These are phyloP conservation scores for Talinum fruticosum DNA, from an alignment of 148 eudicot species.

Conservation along the genomic window DNA sequence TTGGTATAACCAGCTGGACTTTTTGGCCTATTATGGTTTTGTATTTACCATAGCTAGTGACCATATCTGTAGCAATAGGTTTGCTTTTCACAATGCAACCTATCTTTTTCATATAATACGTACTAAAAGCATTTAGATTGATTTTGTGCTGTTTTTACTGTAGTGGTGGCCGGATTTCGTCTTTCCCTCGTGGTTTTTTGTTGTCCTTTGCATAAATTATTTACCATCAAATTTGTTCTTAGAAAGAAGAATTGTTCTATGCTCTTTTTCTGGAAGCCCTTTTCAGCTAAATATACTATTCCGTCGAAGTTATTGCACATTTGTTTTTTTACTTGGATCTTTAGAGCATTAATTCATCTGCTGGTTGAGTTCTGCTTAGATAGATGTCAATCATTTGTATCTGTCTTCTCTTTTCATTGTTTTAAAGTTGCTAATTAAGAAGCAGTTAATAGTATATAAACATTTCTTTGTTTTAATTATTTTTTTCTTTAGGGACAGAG, in stretches of 20 bases:
- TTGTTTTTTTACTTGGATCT: neutral
- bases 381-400: neutral
- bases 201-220: neutral
- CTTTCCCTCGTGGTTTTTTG: neutral
- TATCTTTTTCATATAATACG: neutral
- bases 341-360: neutral
- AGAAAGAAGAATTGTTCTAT: neutral
- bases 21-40: neutral
- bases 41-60: neutral
- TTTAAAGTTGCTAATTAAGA: neutral
- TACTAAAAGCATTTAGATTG: neutral
- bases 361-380: constrained; percentile 16
- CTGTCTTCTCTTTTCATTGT: neutral
- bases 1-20: constrained; percentile 11
- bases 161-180: neutral
- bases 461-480: neutral
- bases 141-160: neutral
- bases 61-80: neutral
- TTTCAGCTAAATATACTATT: too few relatives aligned
- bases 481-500: neutral
- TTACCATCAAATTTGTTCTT: constrained; percentile 9
- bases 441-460: neutral
- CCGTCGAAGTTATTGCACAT: too few relatives aligned
- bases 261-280: neutral
- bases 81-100: neutral